Evolutionary conservation across 805 yeast species (phyloP).

Genomic region (Isabelozyma pseudorhagii): DNA sequence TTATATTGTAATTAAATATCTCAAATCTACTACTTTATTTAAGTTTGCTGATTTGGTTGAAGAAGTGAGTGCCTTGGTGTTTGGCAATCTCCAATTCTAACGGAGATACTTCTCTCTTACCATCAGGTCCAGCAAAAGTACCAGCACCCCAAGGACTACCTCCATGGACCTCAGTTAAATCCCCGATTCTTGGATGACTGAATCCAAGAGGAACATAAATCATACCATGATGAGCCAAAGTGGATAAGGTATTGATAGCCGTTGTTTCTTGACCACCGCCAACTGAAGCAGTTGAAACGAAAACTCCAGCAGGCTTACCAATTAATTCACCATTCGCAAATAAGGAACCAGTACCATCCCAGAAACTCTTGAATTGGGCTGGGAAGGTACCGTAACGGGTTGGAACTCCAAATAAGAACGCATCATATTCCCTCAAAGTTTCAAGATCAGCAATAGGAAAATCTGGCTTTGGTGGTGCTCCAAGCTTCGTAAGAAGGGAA

Average conservation of each 20-base stretch:
- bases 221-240: constrained; percentile 75
- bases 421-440: constrained; percentile 63
- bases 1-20: no score
- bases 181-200: constrained; percentile 43
- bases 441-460: constrained; percentile 59
- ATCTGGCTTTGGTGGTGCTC: constrained; percentile 19
- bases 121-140: constrained; percentile 66
- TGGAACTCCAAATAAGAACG: constrained; percentile 76
- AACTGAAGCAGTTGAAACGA: constrained; percentile 67
- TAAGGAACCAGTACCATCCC: constrained; percentile 74
- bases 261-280: constrained; percentile 85
- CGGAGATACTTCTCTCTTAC: constrained; percentile 60
- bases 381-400: constrained; percentile 79
- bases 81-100: constrained; percentile 62
- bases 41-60: constrained; percentile 2
- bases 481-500: constrained; percentile 10
- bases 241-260: constrained; percentile 54
- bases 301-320: constrained; percentile 76
- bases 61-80: constrained; percentile 62
- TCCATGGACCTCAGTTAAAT: constrained; percentile 65
- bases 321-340: constrained; percentile 70
- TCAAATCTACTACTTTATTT: not conserved
- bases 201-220: constrained; percentile 76
- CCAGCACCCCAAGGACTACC: constrained; percentile 91
- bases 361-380: constrained; percentile 73